Conservation (phyloP, 495 filamentous ascomycete genomes). For the Hyaloscypha hepaticicola region DNA sequence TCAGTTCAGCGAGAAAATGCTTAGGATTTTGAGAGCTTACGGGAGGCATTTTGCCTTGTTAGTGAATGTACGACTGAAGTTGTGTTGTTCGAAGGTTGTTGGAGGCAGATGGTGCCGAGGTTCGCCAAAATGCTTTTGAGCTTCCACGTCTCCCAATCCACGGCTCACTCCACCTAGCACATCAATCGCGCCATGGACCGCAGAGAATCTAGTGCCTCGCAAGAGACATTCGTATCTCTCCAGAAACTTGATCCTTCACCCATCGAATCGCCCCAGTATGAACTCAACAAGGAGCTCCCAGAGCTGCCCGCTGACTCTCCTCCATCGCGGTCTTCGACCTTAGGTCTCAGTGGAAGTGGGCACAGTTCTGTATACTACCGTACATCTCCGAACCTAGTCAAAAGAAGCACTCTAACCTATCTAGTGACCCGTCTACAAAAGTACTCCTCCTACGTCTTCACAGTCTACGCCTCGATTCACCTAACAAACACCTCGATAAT, state of each 20-base stretch:
- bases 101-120: not conserved
- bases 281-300: slow-evolving; percentile 58
- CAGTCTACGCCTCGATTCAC: slow-evolving; percentile 73
- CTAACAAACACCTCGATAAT: slow-evolving; percentile 77
- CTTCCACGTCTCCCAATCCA: not conserved
- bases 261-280: slow-evolving; percentile 59
- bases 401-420: slow-evolving; percentile 8
- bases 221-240: slow-evolving; percentile 61
- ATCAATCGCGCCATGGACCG: slow-evolving; percentile 13
- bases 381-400: slow-evolving; percentile 37
- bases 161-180: not conserved
- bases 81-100: not conserved
- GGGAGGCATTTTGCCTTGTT: slow-evolving; percentile 42
- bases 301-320: slow-evolving; percentile 32
- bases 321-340: slow-evolving; percentile 18
- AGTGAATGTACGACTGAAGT: not conserved
- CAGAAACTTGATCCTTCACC: slow-evolving; percentile 80
- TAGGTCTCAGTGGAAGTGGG: slow-evolving; percentile 57
- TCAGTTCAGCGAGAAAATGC: not conserved
- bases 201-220: slow-evolving; percentile 37
- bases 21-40: slow-evolving; percentile 32
- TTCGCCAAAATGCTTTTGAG: not conserved
- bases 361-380: slow-evolving; percentile 61
- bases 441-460: slow-evolving; percentile 87
- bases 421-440: slow-evolving; percentile 76